Base-by-base conservation (phyloP, 164 flowering plant species). In the Nymphaea thermarum region DNA sequence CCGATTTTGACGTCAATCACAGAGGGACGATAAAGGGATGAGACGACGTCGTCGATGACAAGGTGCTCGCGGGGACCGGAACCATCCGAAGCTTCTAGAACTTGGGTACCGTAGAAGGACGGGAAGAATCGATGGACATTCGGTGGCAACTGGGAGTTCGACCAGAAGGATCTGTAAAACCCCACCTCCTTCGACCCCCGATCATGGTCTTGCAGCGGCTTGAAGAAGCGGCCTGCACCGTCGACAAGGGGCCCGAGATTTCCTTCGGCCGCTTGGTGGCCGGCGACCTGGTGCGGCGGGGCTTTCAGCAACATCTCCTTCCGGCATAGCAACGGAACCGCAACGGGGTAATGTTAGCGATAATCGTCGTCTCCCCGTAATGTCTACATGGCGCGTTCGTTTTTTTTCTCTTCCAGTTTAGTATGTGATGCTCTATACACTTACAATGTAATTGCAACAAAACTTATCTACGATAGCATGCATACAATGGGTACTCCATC, bases 251-350 rank as follows among this genome's bases (percentile, higher is more conserved):
- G 97, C 3, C 97, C 98, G 41, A 85, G 87, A 74, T 67, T 67
- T 66, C 95, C 96, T 65, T 74, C 72, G 43, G 62, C 36, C 15
- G 97, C 96, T 63, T 67, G 76, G 76, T 93, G 98, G 17, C 98
- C 98, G 6, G 94, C 97, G 65, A 93, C 97, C 67, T 93, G 98
- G 76, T 90, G 88, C 60, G 82, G 85, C 43, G 97, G 98, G 61
- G 74, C 77, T 82, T 85, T 90, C 44, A 90, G 76, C 90, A 85
- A 25, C 36, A 25, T 25, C 36, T 25, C 36, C 36, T 25, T 25
- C 36, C 36, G n/a, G n/a, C n/a, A n/a, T n/a, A n/a, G n/a, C n/a
- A n/a, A n/a, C n/a, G 36, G 36, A 25, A 25, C 1, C 0, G 36
- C 36, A 25, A 25, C 36, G 36, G 36, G 36, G 36, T 25, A 25